phyloP scores from a whole-genome alignment of 768 basidiomycete species.

The Hericium coralloides region DNA sequence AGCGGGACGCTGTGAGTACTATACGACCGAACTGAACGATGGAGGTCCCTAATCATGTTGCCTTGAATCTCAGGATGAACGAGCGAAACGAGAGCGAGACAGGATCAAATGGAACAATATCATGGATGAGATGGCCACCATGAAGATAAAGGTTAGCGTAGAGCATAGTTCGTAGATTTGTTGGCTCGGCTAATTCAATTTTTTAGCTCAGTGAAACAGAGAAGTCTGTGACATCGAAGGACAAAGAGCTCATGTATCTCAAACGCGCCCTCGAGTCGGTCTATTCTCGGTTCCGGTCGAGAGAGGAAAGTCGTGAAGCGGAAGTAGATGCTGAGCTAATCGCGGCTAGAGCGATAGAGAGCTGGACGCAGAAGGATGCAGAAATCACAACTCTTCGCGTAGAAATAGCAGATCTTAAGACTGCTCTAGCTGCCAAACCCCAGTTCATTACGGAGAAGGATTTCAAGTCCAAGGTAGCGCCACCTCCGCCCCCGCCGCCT shows the following conservation, averaged over 20 bases:
- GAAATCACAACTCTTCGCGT: constrained; percentile 44
- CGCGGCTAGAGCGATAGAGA: constrained; percentile 63
- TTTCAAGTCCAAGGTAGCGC: constrained; percentile 58
- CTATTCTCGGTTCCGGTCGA: constrained; percentile 64
- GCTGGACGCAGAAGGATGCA: constrained; percentile 57
- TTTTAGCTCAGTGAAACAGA: constrained; percentile 49
- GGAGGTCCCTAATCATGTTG: background rate
- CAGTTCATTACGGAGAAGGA: constrained; percentile 52
- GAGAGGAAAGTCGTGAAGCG: constrained; percentile 40
- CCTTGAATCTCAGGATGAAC: constrained; percentile 45
- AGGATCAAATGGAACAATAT: constrained; percentile 61
- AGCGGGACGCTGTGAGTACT: constrained; percentile 47
- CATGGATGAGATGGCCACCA: constrained; percentile 63
- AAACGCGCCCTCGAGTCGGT: constrained; percentile 86
- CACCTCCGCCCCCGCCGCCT: constrained; percentile 52
- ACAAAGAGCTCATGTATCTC: constrained; percentile 68
- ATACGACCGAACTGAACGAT: background rate
- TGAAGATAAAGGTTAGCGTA: constrained; percentile 56
- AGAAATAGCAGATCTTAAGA: constrained; percentile 43
- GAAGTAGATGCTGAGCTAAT: constrained; percentile 62
- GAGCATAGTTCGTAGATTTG: constrained; percentile 8
- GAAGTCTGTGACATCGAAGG: constrained; percentile 36
- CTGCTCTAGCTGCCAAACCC: constrained; percentile 41
- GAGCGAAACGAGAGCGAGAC: constrained; percentile 68
- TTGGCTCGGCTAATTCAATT: background rate